phyloP scores from a whole-genome alignment of 2,329 filamentous ascomycete species.

The Exserohilum turcica region DNA sequence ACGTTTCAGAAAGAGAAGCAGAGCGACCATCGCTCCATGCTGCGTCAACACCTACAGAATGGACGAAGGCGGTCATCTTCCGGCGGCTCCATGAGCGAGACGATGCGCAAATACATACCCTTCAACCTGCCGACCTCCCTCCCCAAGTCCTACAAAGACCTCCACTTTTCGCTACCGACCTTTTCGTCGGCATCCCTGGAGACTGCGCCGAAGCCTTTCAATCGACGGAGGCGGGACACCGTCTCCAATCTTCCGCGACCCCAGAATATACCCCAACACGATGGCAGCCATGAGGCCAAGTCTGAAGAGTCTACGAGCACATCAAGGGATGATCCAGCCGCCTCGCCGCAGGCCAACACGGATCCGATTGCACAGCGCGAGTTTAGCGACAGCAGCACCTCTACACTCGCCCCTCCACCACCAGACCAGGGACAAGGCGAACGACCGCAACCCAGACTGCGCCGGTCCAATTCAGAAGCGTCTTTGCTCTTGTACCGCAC shows the following conservation, averaged over 20 bases:
- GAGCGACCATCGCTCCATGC: constrained; percentile 43
- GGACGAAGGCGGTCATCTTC: constrained; percentile 50
- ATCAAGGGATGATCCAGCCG: constrained; percentile 8
- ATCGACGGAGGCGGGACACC: constrained; percentile 24
- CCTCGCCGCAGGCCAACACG: constrained; percentile 20
- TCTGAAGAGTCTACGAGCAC: constrained; percentile 11
- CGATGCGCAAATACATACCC: constrained; percentile 44
- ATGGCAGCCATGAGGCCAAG: constrained; percentile 25
- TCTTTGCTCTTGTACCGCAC: constrained; percentile 74
- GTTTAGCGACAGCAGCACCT: constrained; percentile 24
- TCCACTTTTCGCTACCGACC: constrained; percentile 45
- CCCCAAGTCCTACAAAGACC: constrained; percentile 42
- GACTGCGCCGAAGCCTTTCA: constrained; percentile 13
- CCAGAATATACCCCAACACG: constrained; percentile 26
- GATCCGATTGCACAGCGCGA: constrained; percentile 25
- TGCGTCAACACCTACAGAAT: constrained; percentile 46
- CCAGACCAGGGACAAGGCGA: constrained; percentile 13
- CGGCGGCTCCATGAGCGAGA: constrained; percentile 42
- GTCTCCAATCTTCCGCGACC: constrained; percentile 12
- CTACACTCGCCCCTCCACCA: constrained; percentile 18
- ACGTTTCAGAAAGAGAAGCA: constrained; percentile 39
- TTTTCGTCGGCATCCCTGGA: constrained; percentile 39
- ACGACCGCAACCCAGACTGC: constrained; percentile 49
- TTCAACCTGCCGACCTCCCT: constrained; percentile 46
- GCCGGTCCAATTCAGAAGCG: constrained; percentile 74